These are phyloP conservation scores for Lasiodiplodia theobromae DNA, from an alignment of 2,329 filamentous ascomycete species.

Conservation along the genomic window DNA sequence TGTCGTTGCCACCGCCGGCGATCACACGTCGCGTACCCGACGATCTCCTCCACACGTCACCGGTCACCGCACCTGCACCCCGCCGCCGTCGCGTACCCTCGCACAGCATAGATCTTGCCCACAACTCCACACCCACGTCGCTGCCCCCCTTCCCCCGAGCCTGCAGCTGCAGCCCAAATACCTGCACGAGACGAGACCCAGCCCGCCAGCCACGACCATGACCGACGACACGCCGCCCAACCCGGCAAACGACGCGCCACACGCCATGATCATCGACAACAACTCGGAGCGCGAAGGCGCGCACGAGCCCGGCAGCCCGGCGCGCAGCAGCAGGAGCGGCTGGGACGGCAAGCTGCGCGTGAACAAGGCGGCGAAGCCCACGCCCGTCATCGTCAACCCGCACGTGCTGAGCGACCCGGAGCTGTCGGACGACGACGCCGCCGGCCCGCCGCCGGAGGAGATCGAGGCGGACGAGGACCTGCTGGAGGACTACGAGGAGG, in stretches of 20 bases:
- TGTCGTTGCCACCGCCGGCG: not conserved
- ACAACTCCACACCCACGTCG: not conserved
- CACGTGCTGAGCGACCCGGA: slow-evolving; percentile 86
- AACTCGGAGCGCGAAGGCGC: slow-evolving; percentile 7
- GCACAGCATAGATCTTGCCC: not conserved
- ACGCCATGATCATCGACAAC: slow-evolving; percentile 22
- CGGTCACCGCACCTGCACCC: not conserved
- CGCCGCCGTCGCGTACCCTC: not conserved
- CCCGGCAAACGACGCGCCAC: slow-evolving; percentile 1
- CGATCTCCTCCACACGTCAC: slow-evolving; percentile 1
- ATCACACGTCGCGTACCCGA: not conserved
- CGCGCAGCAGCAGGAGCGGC: slow-evolving; percentile 55
- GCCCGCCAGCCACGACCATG: not conserved
- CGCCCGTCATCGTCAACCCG: slow-evolving; percentile 74
- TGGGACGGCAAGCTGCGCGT: slow-evolving; percentile 87
- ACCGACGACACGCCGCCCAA: not conserved
- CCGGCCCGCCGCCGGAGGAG: slow-evolving; percentile 69
- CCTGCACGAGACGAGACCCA: not conserved
- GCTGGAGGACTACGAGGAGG: slow-evolving; percentile 63
- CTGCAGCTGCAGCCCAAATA: not conserved
- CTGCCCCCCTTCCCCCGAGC: not conserved
- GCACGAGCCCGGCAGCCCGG: not conserved
- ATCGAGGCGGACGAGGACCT: slow-evolving; percentile 82
- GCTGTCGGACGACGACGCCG: slow-evolving; percentile 74
- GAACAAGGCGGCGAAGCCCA: slow-evolving; percentile 58